Percentiles rank a stretch among this genome's conserved stretches.
Evolutionary conservation across 2,329 filamentous ascomycete species (phyloP).

Genomic region (Neonectria sp.): DNA sequence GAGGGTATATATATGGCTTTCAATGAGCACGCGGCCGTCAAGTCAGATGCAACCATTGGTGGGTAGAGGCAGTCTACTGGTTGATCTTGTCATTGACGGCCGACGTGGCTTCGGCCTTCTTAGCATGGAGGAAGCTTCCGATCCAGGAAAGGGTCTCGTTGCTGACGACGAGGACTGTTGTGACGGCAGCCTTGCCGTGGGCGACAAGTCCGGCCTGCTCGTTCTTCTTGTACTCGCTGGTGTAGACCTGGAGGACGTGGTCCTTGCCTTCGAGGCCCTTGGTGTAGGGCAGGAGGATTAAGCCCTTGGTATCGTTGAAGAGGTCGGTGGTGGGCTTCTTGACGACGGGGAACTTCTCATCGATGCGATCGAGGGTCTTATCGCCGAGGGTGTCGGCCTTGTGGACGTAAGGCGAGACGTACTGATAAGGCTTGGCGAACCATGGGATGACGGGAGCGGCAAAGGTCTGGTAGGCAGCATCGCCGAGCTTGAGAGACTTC

Average conservation of each 20-base stretch:
- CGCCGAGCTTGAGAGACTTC: slow-evolving; percentile 83
- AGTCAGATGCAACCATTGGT: slow-evolving; percentile 19
- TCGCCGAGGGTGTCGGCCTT: slow-evolving; percentile 86
- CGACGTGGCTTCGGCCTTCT: slow-evolving; percentile 75
- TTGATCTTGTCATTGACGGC: slow-evolving; percentile 66
- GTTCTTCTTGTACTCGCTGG: slow-evolving; percentile 73
- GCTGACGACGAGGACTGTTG: slow-evolving; percentile 77
- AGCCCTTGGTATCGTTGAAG: slow-evolving; percentile 73
- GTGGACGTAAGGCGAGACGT: slow-evolving; percentile 86
- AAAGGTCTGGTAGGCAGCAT: slow-evolving; percentile 82
- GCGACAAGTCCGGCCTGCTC: slow-evolving; percentile 76
- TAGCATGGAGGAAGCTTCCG: slow-evolving; percentile 69
- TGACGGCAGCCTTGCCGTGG: slow-evolving; percentile 78
- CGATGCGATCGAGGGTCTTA: slow-evolving; percentile 78
- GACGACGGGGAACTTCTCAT: slow-evolving; percentile 79
- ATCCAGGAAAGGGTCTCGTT: slow-evolving; percentile 76
- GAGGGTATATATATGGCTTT: slow-evolving; percentile 45
- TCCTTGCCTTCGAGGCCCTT: slow-evolving; percentile 74
- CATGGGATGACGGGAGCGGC: slow-evolving; percentile 81
- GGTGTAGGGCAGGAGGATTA: slow-evolving; percentile 74
- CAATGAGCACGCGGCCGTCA: slow-evolving; percentile 29
- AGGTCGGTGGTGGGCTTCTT: slow-evolving; percentile 83
- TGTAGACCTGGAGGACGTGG: slow-evolving; percentile 71
- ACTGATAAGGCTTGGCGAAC: slow-evolving; percentile 83
- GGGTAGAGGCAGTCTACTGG: slow-evolving; percentile 53